Evolutionary conservation across 1,139 yeast species (phyloP).

Genomic region (Geotrichum aggregatum): DNA sequence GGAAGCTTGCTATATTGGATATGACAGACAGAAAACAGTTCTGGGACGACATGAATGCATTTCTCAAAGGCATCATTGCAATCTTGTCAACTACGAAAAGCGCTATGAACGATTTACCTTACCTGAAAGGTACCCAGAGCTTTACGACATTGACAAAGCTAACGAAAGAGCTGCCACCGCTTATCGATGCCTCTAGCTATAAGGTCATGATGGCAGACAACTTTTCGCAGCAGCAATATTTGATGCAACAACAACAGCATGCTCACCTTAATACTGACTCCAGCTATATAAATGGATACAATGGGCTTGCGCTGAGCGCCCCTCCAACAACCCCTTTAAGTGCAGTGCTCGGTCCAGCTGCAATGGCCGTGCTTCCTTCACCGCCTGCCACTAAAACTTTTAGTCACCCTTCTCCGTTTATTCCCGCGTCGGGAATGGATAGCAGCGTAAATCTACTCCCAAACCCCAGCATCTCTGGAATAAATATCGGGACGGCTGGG

Average conservation of each 20-base stretch:
- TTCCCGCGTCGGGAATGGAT: slow-evolving; percentile 23
- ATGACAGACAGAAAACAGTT: slow-evolving; percentile 58
- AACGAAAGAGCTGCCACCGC: slow-evolving; percentile 83
- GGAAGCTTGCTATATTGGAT: slow-evolving; percentile 25
- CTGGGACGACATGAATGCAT: slow-evolving; percentile 83
- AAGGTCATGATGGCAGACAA: slow-evolving; percentile 30
- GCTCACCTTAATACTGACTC: too few species aligned
- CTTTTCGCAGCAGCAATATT: neutral
- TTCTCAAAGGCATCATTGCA: slow-evolving; percentile 76
- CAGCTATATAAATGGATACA: neutral
- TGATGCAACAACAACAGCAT: slow-evolving; percentile 15
- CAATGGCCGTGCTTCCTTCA: slow-evolving; percentile 37
- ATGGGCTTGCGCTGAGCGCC: slow-evolving; percentile 12
- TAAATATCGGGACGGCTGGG: neutral
- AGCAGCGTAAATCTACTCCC: slow-evolving; percentile 20
- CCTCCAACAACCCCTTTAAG: slow-evolving; percentile 38
- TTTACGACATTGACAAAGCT: slow-evolving; percentile 79
- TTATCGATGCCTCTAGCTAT: slow-evolving; percentile 62
- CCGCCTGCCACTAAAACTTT: slow-evolving; percentile 24
- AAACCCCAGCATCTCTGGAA: slow-evolving; percentile 5
- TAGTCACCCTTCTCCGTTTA: slow-evolving; percentile 23
- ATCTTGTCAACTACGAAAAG: slow-evolving; percentile 79
- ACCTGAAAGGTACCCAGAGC: slow-evolving; percentile 73
- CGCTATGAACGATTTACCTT: slow-evolving; percentile 76
- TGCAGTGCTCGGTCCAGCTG: slow-evolving; percentile 41